Base-by-base conservation (phyloP, 2,329 filamentous ascomycete genomes). In the Diplodia sapinea region DNA sequence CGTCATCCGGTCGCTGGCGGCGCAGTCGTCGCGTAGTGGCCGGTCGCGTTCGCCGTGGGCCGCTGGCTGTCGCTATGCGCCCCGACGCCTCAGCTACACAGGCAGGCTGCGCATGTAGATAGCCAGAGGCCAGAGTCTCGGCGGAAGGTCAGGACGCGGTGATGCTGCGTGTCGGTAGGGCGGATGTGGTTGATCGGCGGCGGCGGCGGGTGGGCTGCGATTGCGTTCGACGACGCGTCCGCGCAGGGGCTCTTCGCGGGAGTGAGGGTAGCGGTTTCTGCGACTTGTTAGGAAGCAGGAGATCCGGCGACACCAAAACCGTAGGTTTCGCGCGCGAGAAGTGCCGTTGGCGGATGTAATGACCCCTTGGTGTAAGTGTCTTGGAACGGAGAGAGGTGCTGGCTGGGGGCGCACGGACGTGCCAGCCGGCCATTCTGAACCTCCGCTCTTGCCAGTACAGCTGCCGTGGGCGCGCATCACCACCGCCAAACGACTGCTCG, bases 221-320 rank as follows among this genome's bases (percentile, higher is more conserved):
- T 61, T 47, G 65, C 17, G 31, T 43, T 66, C 55, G 61, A 54
- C 61, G 61, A 64, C 61, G 61, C 61, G 50, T 51, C 50, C 47
- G 49, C 33, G 20, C 49, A 20, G 47, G 65, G 43, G 23, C 40
- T 40, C 43, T 50, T 67, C 68, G 52, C 67, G 69, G 69, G 67
- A 62, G 55, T 6, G 33, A 70, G 69, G 69, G 65, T 55, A 68
- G 51, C 70, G 68, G 68, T 72, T 73, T 77, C 74, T 72, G 75
- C 76, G 77, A 76, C 69, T 76, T 73, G 65, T 72, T 70, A 62
- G 69, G 75, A 74, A 72, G 74, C 70, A 71, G 63, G 50, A 67
- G 54, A 50, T 57, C 36, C 69, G 70, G 77, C 77, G 78, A 79
- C 78, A 79, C 76, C 38, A 70, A 31, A 54, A 73, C 75, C 72